Percentiles rank a stretch among this genome's conserved stretches.
These are phyloP conservation scores for Diaporthe eres DNA, from an alignment of 2,329 filamentous ascomycete species.

Conservation along the genomic window DNA sequence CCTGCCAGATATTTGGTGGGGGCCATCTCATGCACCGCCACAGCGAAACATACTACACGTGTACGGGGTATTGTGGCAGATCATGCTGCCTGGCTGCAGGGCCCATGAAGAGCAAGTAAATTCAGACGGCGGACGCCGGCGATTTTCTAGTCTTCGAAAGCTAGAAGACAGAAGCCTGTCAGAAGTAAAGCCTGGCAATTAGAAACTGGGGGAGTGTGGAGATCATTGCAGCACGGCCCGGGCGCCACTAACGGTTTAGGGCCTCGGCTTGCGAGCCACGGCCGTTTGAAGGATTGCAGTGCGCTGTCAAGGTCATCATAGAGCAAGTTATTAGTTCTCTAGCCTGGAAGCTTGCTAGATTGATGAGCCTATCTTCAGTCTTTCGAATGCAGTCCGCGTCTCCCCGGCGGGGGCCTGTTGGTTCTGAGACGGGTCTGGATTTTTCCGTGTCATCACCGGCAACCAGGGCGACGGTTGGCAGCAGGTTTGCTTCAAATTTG, in stretches of 20 bases:
- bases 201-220: background rate
- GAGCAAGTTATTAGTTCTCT: background rate
- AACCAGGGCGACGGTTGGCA: background rate
- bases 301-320: background rate
- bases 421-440: background rate
- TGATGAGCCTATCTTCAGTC: background rate
- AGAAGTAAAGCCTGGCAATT: constrained; percentile 3
- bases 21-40: background rate
- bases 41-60: background rate
- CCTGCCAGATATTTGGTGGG: background rate
- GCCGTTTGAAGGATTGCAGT: background rate
- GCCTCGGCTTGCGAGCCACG: constrained; percentile 21
- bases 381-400: background rate
- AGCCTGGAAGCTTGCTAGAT: background rate
- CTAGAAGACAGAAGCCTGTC: constrained; percentile 8
- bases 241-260: constrained; percentile 14
- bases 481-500: background rate
- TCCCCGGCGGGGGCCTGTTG: background rate
- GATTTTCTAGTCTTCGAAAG: background rate
- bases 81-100: too few relatives aligned
- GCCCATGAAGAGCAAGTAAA: background rate
- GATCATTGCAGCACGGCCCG: constrained; percentile 21
- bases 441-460: background rate
- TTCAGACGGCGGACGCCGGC: background rate
- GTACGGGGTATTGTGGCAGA: background rate